A percentile compares a stretch with the other conserved stretches of the same genome.
phyloP scores from a whole-genome alignment of 2,329 filamentous ascomycete genomes.

The Triangularia setosa region DNA sequence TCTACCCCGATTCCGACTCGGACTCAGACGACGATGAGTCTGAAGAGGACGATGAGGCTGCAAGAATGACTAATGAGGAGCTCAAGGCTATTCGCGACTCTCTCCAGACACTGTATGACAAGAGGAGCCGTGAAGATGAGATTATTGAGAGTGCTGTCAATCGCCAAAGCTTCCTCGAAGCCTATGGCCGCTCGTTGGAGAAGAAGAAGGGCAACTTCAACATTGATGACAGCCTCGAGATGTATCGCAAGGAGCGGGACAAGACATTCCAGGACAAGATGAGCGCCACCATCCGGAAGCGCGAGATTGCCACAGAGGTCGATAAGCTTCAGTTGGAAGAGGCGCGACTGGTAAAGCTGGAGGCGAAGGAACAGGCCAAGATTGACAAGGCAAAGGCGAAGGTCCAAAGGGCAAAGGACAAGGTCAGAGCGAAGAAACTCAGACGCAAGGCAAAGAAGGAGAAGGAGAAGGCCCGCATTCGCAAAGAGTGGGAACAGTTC shows the following conservation, averaged over 20 bases:
- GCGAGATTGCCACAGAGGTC: conserved; percentile 34
- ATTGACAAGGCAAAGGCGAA: conserved; percentile 32
- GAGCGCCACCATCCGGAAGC: conserved; percentile 30
- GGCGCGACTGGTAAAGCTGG: conserved; percentile 27
- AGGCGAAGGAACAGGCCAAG: conserved; percentile 27
- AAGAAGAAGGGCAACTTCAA: conserved; percentile 33
- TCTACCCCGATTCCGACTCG: conserved; percentile 46
- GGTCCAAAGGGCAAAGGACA: conserved; percentile 34
- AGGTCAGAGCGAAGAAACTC: conserved; percentile 29
- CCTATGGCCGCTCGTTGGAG: conserved; percentile 37
- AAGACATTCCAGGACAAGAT: conserved; percentile 41
- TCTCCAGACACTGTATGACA: conserved; percentile 31
- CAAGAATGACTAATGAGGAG: conserved; percentile 26
- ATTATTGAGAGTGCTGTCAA: conserved; percentile 32
- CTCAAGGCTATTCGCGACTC: conserved; percentile 31
- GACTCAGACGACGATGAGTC: conserved; percentile 29
- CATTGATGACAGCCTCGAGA: conserved; percentile 37
- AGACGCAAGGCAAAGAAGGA: conserved; percentile 35
- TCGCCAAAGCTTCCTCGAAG: conserved; percentile 41
- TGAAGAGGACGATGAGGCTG: conserved; percentile 28
- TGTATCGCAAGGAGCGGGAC: conserved; percentile 41
- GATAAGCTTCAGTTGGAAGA: conserved; percentile 33
- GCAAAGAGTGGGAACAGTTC: conserved; percentile 41
- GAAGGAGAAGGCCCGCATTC: conserved; percentile 44
- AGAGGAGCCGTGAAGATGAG: conserved; percentile 31